These are phyloP conservation scores for Camelina sativa DNA, from an alignment of 345 rosid genomes.

Conservation along the genomic window DNA sequence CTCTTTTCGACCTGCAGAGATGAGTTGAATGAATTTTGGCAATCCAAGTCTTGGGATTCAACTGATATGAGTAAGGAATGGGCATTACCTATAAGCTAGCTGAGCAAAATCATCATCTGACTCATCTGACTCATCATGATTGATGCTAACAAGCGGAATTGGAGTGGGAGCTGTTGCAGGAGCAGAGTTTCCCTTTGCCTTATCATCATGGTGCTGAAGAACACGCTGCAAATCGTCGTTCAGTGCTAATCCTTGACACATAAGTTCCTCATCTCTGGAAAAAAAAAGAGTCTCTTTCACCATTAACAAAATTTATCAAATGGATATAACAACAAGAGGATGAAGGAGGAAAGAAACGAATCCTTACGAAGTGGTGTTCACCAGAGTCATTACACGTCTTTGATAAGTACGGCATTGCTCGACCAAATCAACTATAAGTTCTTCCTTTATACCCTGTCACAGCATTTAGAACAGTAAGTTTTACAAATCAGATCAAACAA, in stretches of 20 bases:
- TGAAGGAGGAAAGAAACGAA: slow-evolving; percentile 16
- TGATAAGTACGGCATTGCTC: slow-evolving; percentile 92
- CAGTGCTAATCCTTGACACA: slow-evolving; percentile 82
- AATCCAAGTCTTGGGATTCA: background rate
- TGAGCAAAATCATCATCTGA: slow-evolving; percentile 88
- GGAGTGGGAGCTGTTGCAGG: slow-evolving; percentile 57
- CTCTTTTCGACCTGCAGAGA: slow-evolving; percentile 67
- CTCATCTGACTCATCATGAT: slow-evolving; percentile 73
- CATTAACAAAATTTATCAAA: slow-evolving; percentile 14
- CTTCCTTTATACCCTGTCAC: slow-evolving; percentile 84
- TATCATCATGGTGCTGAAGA: slow-evolving; percentile 77
- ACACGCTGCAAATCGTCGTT: slow-evolving; percentile 90
- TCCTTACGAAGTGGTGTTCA: slow-evolving; percentile 71
- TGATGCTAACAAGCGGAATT: slow-evolving; percentile 56
- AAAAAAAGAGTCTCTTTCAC: slow-evolving; percentile 37
- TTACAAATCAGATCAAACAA: slow-evolving; percentile 21
- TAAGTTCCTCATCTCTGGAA: slow-evolving; percentile 81
- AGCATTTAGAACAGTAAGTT: slow-evolving; percentile 15
- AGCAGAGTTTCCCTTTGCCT: slow-evolving; percentile 61
- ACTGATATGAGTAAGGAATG: background rate
- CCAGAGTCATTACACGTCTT: slow-evolving; percentile 79
- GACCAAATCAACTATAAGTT: slow-evolving; percentile 85
- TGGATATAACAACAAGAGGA: slow-evolving; percentile 4
- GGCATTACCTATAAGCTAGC: slow-evolving; percentile 74
- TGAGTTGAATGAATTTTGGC: slow-evolving; percentile 1